These are phyloP conservation scores for Graphilbum sp. DNA, from an alignment of 2,329 filamentous ascomycete species.

Conservation along the genomic window DNA sequence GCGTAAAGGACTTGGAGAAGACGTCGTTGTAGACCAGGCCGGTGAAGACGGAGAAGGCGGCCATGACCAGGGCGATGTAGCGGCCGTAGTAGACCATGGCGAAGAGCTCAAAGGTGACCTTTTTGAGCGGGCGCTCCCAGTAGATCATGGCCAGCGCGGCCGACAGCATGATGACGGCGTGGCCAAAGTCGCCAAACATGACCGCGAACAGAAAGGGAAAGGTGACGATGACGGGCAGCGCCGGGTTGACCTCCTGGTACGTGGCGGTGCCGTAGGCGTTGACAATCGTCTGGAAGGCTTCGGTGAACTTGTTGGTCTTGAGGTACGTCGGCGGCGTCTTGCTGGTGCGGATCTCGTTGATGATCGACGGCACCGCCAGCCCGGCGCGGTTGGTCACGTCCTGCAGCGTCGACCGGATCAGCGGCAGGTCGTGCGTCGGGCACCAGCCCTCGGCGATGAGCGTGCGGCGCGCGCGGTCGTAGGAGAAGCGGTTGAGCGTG, in stretches of 20 bases:
- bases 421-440: conserved; percentile 72
- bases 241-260: conserved; percentile 94
- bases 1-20: conserved; percentile 82
- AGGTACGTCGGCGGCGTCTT: conserved; percentile 96
- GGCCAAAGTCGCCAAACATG: conserved; percentile 98
- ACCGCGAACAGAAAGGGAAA: conserved; percentile 99
- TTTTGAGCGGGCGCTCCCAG: conserved; percentile 85
- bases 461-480: conserved; percentile 87
- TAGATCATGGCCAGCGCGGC: conserved; percentile 88
- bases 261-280: conserved; percentile 96
- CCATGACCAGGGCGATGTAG: conserved; percentile 98
- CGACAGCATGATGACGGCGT: conserved; percentile 75
- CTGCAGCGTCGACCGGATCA: conserved; percentile 85
- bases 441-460: conserved; percentile 97
- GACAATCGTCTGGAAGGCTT: conserved; percentile 97
- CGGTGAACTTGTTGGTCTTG: conserved; percentile 96
- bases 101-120: conserved; percentile 84
- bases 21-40: conserved; percentile 95
- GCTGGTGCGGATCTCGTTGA: conserved; percentile 93
- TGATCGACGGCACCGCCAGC: conserved; percentile 91
- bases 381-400: conserved; percentile 95
- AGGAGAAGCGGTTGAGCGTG: conserved; percentile 90
- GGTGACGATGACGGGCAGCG: conserved; percentile 85
- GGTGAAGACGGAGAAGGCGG: conserved; percentile 89
- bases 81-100: conserved; percentile 98